A percentile compares a stretch with the other conserved stretches of the same genome.
These are phyloP conservation scores for Arctostaphylos glauca DNA, from an alignment of 148 eudicot species.

Conservation along the genomic window DNA sequence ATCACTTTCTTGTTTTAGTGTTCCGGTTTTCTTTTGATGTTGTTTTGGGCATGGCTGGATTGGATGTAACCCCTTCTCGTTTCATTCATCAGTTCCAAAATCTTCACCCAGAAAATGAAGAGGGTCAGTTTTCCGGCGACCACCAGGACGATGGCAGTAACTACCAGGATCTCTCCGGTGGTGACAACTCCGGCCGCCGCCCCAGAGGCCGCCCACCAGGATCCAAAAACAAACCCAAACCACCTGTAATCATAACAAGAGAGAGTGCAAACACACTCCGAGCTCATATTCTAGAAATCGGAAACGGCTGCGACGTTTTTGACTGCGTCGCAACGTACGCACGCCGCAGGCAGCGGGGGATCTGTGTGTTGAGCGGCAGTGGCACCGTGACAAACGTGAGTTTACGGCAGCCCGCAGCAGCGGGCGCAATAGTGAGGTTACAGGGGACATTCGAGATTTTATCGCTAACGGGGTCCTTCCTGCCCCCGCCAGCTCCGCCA, in stretches of 20 bases:
- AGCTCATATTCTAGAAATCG: conserved; percentile 65
- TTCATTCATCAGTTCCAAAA: conserved; percentile 47
- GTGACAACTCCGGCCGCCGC: conserved; percentile 47
- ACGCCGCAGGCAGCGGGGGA: conserved; percentile 64
- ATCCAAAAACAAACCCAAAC: conserved; percentile 67
- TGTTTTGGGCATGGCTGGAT: conserved; percentile 48
- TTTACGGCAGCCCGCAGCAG: conserved; percentile 58
- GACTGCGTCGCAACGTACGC: conserved; percentile 62
- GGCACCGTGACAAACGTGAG: conserved; percentile 70
- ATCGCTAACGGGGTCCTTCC: conserved; percentile 57
- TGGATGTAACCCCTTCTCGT: conserved; percentile 67
- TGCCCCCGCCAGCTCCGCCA: conserved; percentile 77
- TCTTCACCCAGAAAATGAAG: conserved; percentile 26
- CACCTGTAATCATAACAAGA: conserved; percentile 66
- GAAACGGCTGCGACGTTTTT: conserved; percentile 53
- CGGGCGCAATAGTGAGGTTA: conserved; percentile 47
- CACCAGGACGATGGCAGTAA: conserved; percentile 13
- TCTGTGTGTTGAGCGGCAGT: conserved; percentile 63
- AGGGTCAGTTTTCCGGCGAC: conserved; percentile 13
- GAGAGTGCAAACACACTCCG: conserved; percentile 75
- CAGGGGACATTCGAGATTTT: conserved; percentile 74
- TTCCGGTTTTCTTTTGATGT: conserved; percentile 33
- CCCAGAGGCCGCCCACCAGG: conserved; percentile 73
- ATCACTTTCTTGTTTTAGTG: conserved; percentile 20
- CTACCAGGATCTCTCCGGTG: conserved; percentile 29